Conservation (phyloP, 352 stramenopile genomes). For the Pythium brassicae region DNA sequence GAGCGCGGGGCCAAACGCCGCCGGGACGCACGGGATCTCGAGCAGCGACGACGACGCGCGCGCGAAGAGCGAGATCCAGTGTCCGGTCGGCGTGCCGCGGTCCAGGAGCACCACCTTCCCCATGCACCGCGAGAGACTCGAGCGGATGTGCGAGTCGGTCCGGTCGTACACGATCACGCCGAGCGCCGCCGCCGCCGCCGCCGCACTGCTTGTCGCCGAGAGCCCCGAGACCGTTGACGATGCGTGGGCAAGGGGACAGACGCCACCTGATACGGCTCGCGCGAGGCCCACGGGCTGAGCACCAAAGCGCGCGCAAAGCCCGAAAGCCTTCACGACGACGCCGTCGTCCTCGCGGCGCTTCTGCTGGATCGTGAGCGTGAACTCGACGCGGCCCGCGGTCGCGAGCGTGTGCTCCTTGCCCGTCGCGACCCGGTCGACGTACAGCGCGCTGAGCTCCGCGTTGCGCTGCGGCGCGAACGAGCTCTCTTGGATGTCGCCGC, state of each 20-base stretch:
- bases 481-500: slow-evolving; percentile 43
- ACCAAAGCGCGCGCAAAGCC: slow-evolving; percentile 52
- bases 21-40: slow-evolving; percentile 56
- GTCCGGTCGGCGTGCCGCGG: slow-evolving; percentile 45
- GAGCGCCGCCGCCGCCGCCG: slow-evolving; percentile 17
- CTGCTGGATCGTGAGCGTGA: slow-evolving; percentile 38
- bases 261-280: slow-evolving; percentile 30
- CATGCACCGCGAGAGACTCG: slow-evolving; percentile 31
- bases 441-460: slow-evolving; percentile 34
- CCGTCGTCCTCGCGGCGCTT: slow-evolving; percentile 17
- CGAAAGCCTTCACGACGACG: slow-evolving; percentile 25
- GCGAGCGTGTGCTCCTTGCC: slow-evolving; percentile 67
- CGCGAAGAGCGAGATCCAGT: slow-evolving; percentile 47
- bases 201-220: neutral
- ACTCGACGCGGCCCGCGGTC: slow-evolving; percentile 36
- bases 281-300: slow-evolving; percentile 34
- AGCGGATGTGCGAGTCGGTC: slow-evolving; percentile 41
- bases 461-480: slow-evolving; percentile 48
- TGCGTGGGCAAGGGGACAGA: slow-evolving; percentile 16
- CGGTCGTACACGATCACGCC: slow-evolving; percentile 37
- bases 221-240: neutral
- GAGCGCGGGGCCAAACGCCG: slow-evolving; percentile 44
- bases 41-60: slow-evolving; percentile 24
- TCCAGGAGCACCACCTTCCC: slow-evolving; percentile 55
- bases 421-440: slow-evolving; percentile 38